Conservation (phyloP, 257 asterid genomes). For the Jasminum sambac region DNA sequence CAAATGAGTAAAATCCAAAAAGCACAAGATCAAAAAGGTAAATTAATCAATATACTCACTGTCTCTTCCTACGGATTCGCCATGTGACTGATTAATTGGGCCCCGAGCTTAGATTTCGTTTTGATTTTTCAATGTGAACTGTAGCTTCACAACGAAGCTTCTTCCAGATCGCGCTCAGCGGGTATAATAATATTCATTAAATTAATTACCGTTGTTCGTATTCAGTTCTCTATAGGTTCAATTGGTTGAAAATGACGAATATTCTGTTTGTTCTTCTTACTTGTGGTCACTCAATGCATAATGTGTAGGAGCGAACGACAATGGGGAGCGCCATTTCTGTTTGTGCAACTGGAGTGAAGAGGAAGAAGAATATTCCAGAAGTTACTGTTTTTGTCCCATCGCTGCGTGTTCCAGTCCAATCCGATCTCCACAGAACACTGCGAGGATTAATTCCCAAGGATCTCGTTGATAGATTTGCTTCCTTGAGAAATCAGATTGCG, state of each 20-base stretch:
- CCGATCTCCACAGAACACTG: conserved; percentile 45
- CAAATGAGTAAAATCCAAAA: neutral
- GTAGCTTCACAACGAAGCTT: conserved; percentile 23
- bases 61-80: conserved; percentile 36
- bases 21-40: neutral
- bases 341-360: conserved; percentile 48
- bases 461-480: conserved; percentile 54
- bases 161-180: conserved; percentile 10
- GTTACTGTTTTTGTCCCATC: conserved; percentile 54
- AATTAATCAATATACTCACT: neutral
- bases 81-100: conserved; percentile 62
- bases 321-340: conserved; percentile 81
- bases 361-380: conserved; percentile 46
- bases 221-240: no score
- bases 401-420: conserved; percentile 55
- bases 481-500: conserved; percentile 61
- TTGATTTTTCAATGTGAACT: conserved; percentile 11
- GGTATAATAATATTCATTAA: neutral
- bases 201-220: no score
- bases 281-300: no score
- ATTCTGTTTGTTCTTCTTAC: no score
- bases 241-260: no score
- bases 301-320: conserved; percentile 25
- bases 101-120: conserved; percentile 35
- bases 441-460: conserved; percentile 55